Evolutionary conservation across 345 rosid species (phyloP), one percentile per base, ranked within the genome.

Genomic region (Chamaenerion angustifolium): DNA sequence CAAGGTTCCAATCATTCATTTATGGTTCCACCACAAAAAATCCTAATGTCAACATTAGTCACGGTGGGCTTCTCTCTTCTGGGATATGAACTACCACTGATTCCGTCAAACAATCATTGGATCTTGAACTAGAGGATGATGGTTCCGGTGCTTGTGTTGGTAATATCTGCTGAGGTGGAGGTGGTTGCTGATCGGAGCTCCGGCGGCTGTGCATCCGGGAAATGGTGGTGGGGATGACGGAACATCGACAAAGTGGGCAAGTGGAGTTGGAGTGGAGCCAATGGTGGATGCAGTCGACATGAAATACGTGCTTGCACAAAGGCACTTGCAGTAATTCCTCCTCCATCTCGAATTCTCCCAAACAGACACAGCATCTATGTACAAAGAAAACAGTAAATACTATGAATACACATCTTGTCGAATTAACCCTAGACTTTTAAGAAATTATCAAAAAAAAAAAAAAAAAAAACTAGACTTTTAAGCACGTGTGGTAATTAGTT

Each of bases 231-330:
- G 80, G 61, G 64, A 59, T 48, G 47, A 86, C 76, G 52, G 65
- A 76, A 57, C 78, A 68, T 68, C 98, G 78, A 49, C 96, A 86
- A 8, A 90, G 95, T 37, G 98, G 95, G 54, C 95, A 90, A 15
- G 98, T 90, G 59, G 82, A 66, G 76, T 83, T 81, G 43, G 85
- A 62, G 52, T 75, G 81, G 31, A 86, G 85, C 98, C 98, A 90
- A 55, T 72, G 80, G 42, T 64, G 77, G 59, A 90, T 72, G 73
- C 98, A 90, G n/a, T 90, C 82, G 1, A 69, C 62, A 59, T 90
- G 98, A 58, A 90, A 86, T 46, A 90, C 80, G 65, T 90, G 98
- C 62, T 77, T 81, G 65, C 98, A 86, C 21, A 65, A 71, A 52
- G 98, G 95, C 60, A 86, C 71, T 66, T 86, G 94, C 45, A 80